These are phyloP conservation scores for Vaccinium macrocarpon DNA, from an alignment of 148 eudicot genomes.

Conservation along the genomic window DNA sequence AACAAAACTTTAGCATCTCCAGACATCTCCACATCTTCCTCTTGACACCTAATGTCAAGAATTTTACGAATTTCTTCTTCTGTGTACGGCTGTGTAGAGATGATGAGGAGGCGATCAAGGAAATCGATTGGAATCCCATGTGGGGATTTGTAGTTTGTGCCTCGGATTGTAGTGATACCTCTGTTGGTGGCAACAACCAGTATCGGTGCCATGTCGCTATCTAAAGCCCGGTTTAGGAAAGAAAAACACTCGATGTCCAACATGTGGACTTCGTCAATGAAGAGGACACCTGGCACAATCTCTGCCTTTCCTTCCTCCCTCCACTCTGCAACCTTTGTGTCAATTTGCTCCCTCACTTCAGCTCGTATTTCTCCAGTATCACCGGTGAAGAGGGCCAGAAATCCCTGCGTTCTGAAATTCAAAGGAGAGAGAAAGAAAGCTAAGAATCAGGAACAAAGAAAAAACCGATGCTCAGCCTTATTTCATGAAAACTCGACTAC, in stretches of 20 bases:
- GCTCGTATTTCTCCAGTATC: slow-evolving; percentile 93
- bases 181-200: slow-evolving; percentile 91
- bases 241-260: slow-evolving; percentile 94
- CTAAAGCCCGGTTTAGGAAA: slow-evolving; percentile 88
- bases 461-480: neutral
- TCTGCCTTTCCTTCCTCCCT: slow-evolving; percentile 98
- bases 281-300: slow-evolving; percentile 90
- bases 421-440: neutral
- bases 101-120: slow-evolving; percentile 86
- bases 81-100: slow-evolving; percentile 81
- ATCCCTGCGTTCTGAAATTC: slow-evolving; percentile 79
- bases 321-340: slow-evolving; percentile 96
- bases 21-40: slow-evolving; percentile 94
- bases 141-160: slow-evolving; percentile 89
- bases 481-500: neutral
- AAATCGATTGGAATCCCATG: slow-evolving; percentile 95
- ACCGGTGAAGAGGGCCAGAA: slow-evolving; percentile 90
- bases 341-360: slow-evolving; percentile 95
- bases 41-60: slow-evolving; percentile 79
- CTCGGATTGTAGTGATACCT: slow-evolving; percentile 83
- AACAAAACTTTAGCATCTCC: slow-evolving; percentile 75
- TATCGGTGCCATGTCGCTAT: slow-evolving; percentile 96
- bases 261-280: slow-evolving; percentile 99
- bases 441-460: neutral
- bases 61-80: slow-evolving; percentile 85